Conservation (phyloP, 164 flowering plant genomes). For the Hamamelis virginiana region DNA sequence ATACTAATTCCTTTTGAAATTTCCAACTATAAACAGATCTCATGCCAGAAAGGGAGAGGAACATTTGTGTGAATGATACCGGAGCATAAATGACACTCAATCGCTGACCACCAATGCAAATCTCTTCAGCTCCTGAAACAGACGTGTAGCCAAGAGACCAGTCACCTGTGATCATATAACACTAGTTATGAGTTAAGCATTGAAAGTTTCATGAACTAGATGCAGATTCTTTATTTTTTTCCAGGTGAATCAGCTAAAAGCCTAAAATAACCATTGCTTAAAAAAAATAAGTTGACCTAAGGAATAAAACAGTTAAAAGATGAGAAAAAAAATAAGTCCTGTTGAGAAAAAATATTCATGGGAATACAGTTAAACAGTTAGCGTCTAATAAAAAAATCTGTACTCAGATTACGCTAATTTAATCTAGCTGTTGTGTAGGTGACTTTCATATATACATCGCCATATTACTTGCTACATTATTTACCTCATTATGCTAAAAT, state of each 20-base stretch:
- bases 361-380: too few relatives aligned
- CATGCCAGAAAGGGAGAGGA: not conserved
- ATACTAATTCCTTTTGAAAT: too few relatives aligned
- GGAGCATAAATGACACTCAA: constrained; percentile 71
- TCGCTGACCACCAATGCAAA: constrained; percentile 69
- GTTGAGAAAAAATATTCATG: too few relatives aligned
- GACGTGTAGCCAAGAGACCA: constrained; percentile 67
- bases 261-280: not conserved
- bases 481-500: too few relatives aligned
- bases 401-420: too few relatives aligned
- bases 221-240: too few relatives aligned
- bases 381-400: too few relatives aligned
- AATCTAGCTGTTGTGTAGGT: too few relatives aligned
- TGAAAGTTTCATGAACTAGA: not conserved
- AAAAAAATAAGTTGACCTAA: not conserved
- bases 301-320: not conserved
- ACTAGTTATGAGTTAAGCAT: not conserved
- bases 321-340: too few relatives aligned
- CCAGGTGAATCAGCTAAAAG: not conserved
- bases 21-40: too few relatives aligned
- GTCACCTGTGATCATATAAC: constrained; percentile 44
- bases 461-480: too few relatives aligned
- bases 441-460: too few relatives aligned
- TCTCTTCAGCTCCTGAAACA: constrained; percentile 71
- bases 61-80: constrained; percentile 33